Evolutionary conservation across 2,329 filamentous ascomycete genomes (phyloP).

Genomic region (Saccharata proteae): DNA sequence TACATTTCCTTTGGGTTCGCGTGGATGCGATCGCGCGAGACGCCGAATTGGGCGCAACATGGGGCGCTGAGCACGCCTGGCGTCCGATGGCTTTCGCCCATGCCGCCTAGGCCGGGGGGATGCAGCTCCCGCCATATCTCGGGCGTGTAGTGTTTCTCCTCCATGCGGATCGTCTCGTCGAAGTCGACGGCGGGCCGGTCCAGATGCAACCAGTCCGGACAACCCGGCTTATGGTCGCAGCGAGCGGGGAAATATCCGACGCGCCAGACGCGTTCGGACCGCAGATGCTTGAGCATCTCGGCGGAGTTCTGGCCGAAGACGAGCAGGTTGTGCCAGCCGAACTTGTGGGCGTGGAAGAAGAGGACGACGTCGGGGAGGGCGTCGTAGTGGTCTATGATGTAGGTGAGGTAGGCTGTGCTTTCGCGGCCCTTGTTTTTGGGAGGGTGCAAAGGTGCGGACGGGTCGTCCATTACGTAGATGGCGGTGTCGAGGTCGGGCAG

Average conservation of each 20-base stretch:
- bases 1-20: conserved; percentile 40
- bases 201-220: conserved; percentile 45
- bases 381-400: conserved; percentile 51
- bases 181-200: conserved; percentile 27
- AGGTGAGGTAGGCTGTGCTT: conserved; percentile 49
- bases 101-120: conserved; percentile 13
- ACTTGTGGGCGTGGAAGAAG: conserved; percentile 45
- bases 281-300: conserved; percentile 39
- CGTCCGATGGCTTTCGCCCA: conserved; percentile 11
- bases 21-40: conserved; percentile 35
- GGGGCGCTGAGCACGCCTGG: conserved; percentile 28
- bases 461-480: conserved; percentile 43
- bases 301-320: conserved; percentile 38
- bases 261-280: conserved; percentile 37
- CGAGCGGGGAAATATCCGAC: conserved; percentile 49
- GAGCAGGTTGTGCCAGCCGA: conserved; percentile 49
- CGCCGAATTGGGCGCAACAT: conserved; percentile 47
- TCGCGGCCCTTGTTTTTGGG: conserved; percentile 51
- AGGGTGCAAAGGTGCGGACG: conserved; percentile 34
- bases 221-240: conserved; percentile 46
- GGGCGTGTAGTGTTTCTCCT: conserved; percentile 24
- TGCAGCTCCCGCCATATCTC: conserved; percentile 30
- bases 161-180: conserved; percentile 26
- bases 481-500: conserved; percentile 25
- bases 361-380: conserved; percentile 45